Evolutionary conservation across 768 basidiomycete species (phyloP).

Genomic region (Hericium rajendrae): DNA sequence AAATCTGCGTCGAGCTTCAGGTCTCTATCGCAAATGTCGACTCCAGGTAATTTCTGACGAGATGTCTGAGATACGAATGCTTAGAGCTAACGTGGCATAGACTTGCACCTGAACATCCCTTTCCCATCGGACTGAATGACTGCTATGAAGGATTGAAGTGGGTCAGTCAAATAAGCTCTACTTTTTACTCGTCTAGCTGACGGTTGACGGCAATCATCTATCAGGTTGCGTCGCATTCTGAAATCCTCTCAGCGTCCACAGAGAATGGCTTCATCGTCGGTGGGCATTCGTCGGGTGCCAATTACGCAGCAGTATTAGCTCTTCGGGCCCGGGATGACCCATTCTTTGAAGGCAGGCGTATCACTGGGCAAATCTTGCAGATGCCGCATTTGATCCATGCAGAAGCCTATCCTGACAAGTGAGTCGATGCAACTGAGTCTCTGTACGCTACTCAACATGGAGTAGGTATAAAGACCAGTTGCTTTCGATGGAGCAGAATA

Average conservation of each 20-base stretch:
- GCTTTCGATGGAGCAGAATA: slow-evolving; percentile 3
- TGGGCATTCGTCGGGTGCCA: slow-evolving; percentile 17
- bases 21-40: slow-evolving; percentile 5
- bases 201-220: too few species aligned
- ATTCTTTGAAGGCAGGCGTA: slow-evolving; percentile 7
- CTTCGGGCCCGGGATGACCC: slow-evolving; percentile 17
- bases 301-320: slow-evolving; percentile 15
- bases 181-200: neutral
- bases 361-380: slow-evolving; percentile 19
- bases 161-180: slow-evolving; percentile 3
- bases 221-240: slow-evolving; percentile 7
- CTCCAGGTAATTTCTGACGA: slow-evolving; percentile 2
- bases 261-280: slow-evolving; percentile 18
- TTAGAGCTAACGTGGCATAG: neutral
- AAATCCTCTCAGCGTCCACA: slow-evolving; percentile 7
- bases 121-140: slow-evolving; percentile 14
- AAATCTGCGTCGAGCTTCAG: slow-evolving; percentile 3
- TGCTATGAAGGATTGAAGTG: slow-evolving; percentile 16
- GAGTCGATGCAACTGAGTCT: neutral
- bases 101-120: slow-evolving; percentile 13
- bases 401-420: slow-evolving; percentile 16
- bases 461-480: neutral
- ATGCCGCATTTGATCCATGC: slow-evolving; percentile 15
- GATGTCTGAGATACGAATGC: neutral
- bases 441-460: neutral